Evolutionary conservation across 169 alveolate genomes (phyloP).

Genomic region (Eimeria maxima): DNA sequence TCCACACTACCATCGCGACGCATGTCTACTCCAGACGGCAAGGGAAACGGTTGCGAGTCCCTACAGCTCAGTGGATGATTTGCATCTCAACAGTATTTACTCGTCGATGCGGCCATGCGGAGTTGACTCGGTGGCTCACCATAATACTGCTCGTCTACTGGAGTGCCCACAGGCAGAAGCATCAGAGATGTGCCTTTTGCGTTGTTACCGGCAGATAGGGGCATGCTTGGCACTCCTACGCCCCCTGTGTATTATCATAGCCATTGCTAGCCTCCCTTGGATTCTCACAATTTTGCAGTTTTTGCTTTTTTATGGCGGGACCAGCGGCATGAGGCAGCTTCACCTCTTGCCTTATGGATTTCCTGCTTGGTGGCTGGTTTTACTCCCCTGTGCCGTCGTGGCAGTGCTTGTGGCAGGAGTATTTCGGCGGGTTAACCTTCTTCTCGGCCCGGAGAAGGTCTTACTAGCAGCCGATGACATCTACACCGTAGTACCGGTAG

Average conservation of each 20-base stretch:
- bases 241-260: background rate
- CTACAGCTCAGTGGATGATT: constrained; percentile 46
- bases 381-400: constrained; percentile 2
- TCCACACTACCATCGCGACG: background rate
- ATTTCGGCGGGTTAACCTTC: background rate
- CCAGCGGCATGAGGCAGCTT: constrained; percentile 49
- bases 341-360: constrained; percentile 55
- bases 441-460: constrained; percentile 63
- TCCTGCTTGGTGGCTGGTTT: constrained; percentile 71
- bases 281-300: background rate
- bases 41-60: constrained; percentile 20
- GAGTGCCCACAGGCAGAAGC: background rate
- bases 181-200: background rate
- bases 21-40: background rate
- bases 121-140: background rate
- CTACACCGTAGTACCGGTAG: constrained; percentile 10
- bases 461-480: constrained; percentile 20
- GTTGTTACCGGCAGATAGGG: background rate
- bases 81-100: background rate
- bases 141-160: background rate
- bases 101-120: constrained; percentile 14
- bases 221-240: constrained; percentile 32
- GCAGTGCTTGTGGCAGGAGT: constrained; percentile 47
- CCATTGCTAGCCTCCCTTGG: constrained; percentile 40
- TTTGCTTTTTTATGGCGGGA: constrained; percentile 1